Conservation (phyloP, 441 rosid genomes). For the Pelargonium cotyledonis region DNA sequence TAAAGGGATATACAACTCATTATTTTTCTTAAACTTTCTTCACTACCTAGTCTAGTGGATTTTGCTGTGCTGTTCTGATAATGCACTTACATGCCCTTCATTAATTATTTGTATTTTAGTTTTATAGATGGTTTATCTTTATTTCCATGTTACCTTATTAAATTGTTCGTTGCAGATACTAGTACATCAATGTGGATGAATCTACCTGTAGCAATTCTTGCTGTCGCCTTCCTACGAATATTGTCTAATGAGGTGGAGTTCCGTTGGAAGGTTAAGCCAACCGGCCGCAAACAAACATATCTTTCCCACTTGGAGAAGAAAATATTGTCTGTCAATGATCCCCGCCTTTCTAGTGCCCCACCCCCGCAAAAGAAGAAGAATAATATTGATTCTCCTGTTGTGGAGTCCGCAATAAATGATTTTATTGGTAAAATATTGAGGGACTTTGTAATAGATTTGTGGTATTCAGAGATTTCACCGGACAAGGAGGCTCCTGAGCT, state of each 20-base stretch:
- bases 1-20: too few species aligned
- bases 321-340: slow-evolving; percentile 67
- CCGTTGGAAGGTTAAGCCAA: slow-evolving; percentile 49
- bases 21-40: not conserved
- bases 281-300: slow-evolving; percentile 29
- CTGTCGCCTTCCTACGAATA: slow-evolving; percentile 45
- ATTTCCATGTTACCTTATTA: too few species aligned
- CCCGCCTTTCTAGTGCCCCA: slow-evolving; percentile 51
- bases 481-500: slow-evolving; percentile 91
- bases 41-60: too few species aligned
- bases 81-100: too few species aligned
- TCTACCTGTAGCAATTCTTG: slow-evolving; percentile 68
- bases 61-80: too few species aligned
- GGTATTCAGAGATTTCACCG: slow-evolving; percentile 91
- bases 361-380: slow-evolving; percentile 69
- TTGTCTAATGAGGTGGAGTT: slow-evolving; percentile 62
- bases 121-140: too few species aligned
- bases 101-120: too few species aligned
- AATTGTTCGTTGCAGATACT: slow-evolving; percentile 51
- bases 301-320: slow-evolving; percentile 59
- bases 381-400: slow-evolving; percentile 74
- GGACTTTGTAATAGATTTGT: slow-evolving; percentile 79
- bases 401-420: slow-evolving; percentile 69
- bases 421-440: slow-evolving; percentile 72
- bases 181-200: slow-evolving; percentile 96